Percentiles rank a stretch among this genome's conserved stretches.
These are phyloP conservation scores for Chlorella ohadii DNA, from an alignment of 139 green algal species.

Conservation along the genomic window DNA sequence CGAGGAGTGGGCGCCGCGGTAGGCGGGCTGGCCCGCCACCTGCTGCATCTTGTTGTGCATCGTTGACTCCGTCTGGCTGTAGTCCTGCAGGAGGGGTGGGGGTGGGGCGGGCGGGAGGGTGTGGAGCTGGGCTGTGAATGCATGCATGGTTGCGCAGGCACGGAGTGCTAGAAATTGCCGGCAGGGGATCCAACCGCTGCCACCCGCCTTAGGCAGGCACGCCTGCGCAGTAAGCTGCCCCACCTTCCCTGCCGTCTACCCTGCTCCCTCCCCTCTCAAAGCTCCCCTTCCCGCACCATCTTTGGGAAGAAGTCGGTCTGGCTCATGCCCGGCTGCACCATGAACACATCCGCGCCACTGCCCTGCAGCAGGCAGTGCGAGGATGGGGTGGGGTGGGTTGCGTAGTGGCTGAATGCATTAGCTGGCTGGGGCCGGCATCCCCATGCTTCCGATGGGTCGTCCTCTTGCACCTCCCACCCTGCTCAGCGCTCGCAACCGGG, in stretches of 20 bases:
- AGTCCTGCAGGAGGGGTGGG: neutral
- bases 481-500: too few relatives aligned
- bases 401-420: too few relatives aligned
- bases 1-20: neutral
- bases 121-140: neutral
- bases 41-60: conserved; percentile 33
- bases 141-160: too few relatives aligned
- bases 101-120: neutral
- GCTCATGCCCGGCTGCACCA: conserved; percentile 41
- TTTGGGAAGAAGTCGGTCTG: conserved; percentile 41
- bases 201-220: too few relatives aligned
- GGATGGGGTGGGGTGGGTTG: too few relatives aligned
- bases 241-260: too few relatives aligned
- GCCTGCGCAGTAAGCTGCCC: too few relatives aligned
- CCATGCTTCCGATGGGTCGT: too few relatives aligned
- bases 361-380: conserved; percentile 10
- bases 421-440: too few relatives aligned
- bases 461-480: too few relatives aligned
- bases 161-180: too few relatives aligned
- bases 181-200: too few relatives aligned
- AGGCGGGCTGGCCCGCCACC: neutral
- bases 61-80: conserved; percentile 1
- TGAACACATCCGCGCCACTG: conserved; percentile 36
- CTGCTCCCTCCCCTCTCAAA: neutral
- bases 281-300: neutral